Percentiles rank a stretch among this genome's conserved stretches.
Evolutionary conservation across 1,139 yeast species (phyloP).

Genomic region (Nakaseomyces kungkrabaensis): DNA sequence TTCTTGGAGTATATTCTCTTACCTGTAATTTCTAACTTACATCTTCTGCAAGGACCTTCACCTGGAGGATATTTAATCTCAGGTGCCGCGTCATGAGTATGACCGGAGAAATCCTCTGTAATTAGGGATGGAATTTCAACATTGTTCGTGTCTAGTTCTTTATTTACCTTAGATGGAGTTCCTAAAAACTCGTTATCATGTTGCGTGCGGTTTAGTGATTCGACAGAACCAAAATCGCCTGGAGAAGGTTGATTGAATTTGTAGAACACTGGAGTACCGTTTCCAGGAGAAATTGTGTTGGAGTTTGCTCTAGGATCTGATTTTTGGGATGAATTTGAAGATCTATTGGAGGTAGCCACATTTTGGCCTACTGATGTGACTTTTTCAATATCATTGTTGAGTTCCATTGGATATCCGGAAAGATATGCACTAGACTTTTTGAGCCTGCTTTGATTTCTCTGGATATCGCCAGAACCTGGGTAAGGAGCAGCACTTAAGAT

Average conservation of each 20-base stretch:
- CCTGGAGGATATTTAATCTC: conserved; percentile 41
- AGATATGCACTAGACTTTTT: conserved; percentile 25
- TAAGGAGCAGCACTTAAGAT: neutral
- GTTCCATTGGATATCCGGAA: conserved; percentile 14
- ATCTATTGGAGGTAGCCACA: neutral
- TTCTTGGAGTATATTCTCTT: conserved; percentile 61
- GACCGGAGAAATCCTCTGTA: neutral
- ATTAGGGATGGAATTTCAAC: neutral
- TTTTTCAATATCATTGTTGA: neutral
- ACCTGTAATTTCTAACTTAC: conserved; percentile 35
- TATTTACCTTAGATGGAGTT: neutral
- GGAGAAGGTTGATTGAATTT: conserved; percentile 10
- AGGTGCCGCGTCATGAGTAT: neutral
- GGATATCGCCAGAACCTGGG: neutral
- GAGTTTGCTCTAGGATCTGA: conserved; percentile 1
- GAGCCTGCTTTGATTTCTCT: conserved; percentile 6
- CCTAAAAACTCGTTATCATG: neutral
- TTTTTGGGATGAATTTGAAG: neutral
- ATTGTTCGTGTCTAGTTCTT: neutral
- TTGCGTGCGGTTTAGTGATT: neutral
- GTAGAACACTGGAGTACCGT: conserved; percentile 15
- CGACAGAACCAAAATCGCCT: neutral
- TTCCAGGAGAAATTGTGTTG: neutral
- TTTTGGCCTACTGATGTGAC: neutral
- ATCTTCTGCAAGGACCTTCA: conserved; percentile 63